These are phyloP conservation scores for Colletotrichum theobromicola DNA, from an alignment of 2,329 filamentous ascomycete genomes.

Conservation along the genomic window DNA sequence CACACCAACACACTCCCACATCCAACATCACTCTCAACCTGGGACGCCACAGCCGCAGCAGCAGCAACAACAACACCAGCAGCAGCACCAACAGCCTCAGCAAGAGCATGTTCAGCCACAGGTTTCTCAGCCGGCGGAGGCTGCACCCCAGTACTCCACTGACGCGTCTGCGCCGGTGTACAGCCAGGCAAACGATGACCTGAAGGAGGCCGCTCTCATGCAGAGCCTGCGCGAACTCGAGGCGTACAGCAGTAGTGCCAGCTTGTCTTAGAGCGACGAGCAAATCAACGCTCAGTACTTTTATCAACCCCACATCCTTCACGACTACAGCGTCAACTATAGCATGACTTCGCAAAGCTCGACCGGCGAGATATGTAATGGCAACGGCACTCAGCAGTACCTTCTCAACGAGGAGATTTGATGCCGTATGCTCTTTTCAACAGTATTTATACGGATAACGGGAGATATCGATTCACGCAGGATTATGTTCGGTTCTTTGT, in stretches of 20 bases:
- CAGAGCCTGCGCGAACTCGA: conserved; percentile 22
- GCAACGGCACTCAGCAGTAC: neutral
- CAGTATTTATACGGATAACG: neutral
- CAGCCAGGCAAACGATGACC: conserved; percentile 16
- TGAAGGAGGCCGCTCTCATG: conserved; percentile 21
- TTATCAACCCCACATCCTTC: neutral
- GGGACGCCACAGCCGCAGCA: conserved; percentile 18
- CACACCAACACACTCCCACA: conserved; percentile 11
- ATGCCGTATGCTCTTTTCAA: neutral
- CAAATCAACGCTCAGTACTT: neutral
- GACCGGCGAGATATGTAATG: neutral
- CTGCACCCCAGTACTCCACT: conserved; percentile 4
- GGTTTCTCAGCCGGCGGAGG: conserved; percentile 1
- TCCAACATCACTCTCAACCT: conserved; percentile 10
- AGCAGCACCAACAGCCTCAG: conserved; percentile 22
- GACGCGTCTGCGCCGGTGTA: conserved; percentile 6
- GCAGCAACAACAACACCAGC: conserved; percentile 14
- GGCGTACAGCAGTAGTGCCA: conserved; percentile 18
- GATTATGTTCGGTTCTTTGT: neutral
- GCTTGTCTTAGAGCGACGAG: conserved; percentile 9
- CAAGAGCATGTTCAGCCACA: conserved; percentile 22
- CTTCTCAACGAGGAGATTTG: neutral
- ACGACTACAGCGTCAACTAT: neutral
- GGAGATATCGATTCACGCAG: neutral
- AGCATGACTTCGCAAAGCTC: neutral